These are phyloP conservation scores for Claviceps sp. DNA, from an alignment of 2,329 filamentous ascomycete genomes.

Conservation along the genomic window DNA sequence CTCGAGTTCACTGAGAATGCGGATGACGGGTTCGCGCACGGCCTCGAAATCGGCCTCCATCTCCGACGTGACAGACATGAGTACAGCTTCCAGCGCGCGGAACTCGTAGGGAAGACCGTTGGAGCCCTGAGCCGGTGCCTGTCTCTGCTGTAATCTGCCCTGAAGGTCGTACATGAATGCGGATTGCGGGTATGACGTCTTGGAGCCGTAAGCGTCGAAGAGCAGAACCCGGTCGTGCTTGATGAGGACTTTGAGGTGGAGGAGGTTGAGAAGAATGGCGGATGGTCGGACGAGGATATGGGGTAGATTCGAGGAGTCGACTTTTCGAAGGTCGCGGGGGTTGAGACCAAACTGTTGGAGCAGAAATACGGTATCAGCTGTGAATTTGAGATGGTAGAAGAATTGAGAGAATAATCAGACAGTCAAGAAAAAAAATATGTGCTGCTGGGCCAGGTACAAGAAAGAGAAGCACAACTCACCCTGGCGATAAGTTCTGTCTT, in stretches of 20 bases:
- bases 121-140: slow-evolving; percentile 46
- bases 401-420: neutral
- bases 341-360: slow-evolving; percentile 65
- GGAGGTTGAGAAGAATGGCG: slow-evolving; percentile 85
- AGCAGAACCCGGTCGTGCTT: slow-evolving; percentile 89
- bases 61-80: slow-evolving; percentile 85
- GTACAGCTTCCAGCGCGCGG: slow-evolving; percentile 82
- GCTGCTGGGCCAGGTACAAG: too few relatives aligned
- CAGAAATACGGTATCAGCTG: neutral
- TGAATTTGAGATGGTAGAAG: neutral
- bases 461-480: slow-evolving; percentile 29
- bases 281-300: slow-evolving; percentile 90
- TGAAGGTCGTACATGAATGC: slow-evolving; percentile 97
- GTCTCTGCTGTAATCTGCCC: slow-evolving; percentile 80
- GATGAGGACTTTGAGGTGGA: slow-evolving; percentile 92
- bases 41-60: slow-evolving; percentile 91
- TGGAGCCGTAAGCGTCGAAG: slow-evolving; percentile 91
- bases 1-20: slow-evolving; percentile 78
- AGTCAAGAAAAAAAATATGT: neutral
- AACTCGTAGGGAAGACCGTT: slow-evolving; percentile 83
- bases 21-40: slow-evolving; percentile 81
- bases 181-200: slow-evolving; percentile 87
- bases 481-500: slow-evolving; percentile 96
- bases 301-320: slow-evolving; percentile 88
- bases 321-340: slow-evolving; percentile 90